Evolutionary conservation across 2,329 filamentous ascomycete genomes (phyloP).

Genomic region (Penicillium sp.): DNA sequence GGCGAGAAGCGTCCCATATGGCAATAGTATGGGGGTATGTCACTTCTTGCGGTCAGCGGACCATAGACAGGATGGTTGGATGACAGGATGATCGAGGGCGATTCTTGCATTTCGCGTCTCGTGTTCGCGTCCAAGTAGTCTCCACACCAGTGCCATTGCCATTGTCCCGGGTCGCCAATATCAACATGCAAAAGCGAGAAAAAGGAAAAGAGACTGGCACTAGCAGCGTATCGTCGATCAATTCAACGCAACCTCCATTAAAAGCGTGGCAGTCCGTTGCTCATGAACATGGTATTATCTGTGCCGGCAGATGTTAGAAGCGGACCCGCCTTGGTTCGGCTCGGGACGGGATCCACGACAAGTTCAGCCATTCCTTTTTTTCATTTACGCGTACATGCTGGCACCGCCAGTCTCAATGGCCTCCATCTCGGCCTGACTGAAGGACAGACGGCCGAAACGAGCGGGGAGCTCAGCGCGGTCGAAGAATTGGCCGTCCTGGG

Average conservation of each 20-base stretch:
- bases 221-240: slow-evolving; percentile 16
- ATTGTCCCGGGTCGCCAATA: slow-evolving; percentile 10
- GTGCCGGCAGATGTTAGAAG: slow-evolving; percentile 13
- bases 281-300: slow-evolving; percentile 22
- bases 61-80: slow-evolving; percentile 4
- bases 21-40: slow-evolving; percentile 7
- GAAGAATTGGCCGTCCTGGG: slow-evolving; percentile 77
- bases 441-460: slow-evolving; percentile 77
- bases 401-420: slow-evolving; percentile 93
- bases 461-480: slow-evolving; percentile 85
- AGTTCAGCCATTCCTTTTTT: not conserved
- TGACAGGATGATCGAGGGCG: not conserved
- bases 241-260: slow-evolving; percentile 19
- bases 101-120: not conserved
- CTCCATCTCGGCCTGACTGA: slow-evolving; percentile 86
- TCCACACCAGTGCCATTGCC: not conserved
- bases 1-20: slow-evolving; percentile 11
- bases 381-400: slow-evolving; percentile 58
- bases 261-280: slow-evolving; percentile 26
- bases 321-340: not conserved
- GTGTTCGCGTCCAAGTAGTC: not conserved
- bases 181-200: not conserved
- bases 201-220: slow-evolving; percentile 7
- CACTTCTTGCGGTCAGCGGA: slow-evolving; percentile 5
- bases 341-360: not conserved